phyloP scores from a whole-genome alignment of 306 rosid genomes.

The Rubus idaeus region DNA sequence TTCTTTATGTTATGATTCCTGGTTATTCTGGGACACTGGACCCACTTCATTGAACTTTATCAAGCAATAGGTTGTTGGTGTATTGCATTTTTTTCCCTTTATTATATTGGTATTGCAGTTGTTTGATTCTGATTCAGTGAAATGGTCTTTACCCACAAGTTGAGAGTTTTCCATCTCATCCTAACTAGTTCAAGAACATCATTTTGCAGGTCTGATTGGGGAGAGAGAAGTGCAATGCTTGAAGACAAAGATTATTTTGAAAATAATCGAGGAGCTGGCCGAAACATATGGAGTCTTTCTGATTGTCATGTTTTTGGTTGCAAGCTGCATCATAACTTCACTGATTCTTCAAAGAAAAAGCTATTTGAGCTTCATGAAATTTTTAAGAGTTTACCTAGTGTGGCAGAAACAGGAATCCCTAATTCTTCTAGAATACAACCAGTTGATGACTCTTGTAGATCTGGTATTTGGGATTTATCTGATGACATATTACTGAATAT shows the following conservation, averaged over 20 bases:
- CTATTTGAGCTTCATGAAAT: slow-evolving; percentile 90
- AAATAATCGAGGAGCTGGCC: slow-evolving; percentile 30
- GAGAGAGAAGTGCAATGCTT: slow-evolving; percentile 57
- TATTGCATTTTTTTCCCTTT: neutral
- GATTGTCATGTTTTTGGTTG: slow-evolving; percentile 91
- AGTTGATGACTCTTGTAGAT: slow-evolving; percentile 31
- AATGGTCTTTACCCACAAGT: neutral
- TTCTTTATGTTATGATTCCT: too few species aligned
- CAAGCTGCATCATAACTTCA: slow-evolving; percentile 53
- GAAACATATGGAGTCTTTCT: slow-evolving; percentile 68
- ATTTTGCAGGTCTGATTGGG: slow-evolving; percentile 79
- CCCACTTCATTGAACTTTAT: too few species aligned
- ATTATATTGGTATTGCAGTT: neutral
- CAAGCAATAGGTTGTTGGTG: neutral
- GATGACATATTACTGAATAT: slow-evolving; percentile 70
- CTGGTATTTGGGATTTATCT: slow-evolving; percentile 76
- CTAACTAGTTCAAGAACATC: slow-evolving; percentile 14
- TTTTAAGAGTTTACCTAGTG: slow-evolving; percentile 69
- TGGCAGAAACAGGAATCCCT: slow-evolving; percentile 36
- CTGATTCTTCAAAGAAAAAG: slow-evolving; percentile 51
- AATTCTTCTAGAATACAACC: slow-evolving; percentile 54
- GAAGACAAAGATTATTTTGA: slow-evolving; percentile 36
- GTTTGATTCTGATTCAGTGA: neutral
- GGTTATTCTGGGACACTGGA: too few species aligned
- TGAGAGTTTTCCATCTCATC: neutral